These are phyloP conservation scores for Fomitopsis serialis DNA, from an alignment of 768 basidiomycete species.

Conservation along the genomic window DNA sequence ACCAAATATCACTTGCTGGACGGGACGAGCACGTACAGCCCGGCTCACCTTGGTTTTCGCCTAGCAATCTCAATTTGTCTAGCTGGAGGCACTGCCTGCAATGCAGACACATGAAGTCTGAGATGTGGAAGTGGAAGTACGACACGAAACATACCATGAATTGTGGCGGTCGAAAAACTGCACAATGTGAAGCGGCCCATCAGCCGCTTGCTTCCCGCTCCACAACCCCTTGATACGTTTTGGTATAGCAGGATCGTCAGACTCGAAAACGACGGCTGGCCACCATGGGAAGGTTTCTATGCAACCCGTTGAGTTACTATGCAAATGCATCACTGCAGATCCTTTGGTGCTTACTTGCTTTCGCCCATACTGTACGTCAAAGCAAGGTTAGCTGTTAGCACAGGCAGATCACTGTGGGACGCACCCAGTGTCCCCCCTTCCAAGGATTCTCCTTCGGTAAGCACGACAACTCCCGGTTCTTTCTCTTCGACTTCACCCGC, in stretches of 20 bases:
- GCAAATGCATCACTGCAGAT: too few species aligned
- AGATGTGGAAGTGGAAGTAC: background rate
- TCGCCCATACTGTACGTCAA: slow-evolving; percentile 70
- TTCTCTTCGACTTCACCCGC: slow-evolving; percentile 1
- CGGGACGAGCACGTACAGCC: background rate
- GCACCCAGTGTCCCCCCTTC: slow-evolving; percentile 64
- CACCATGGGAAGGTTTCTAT: slow-evolving; percentile 80
- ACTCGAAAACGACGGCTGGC: slow-evolving; percentile 74
- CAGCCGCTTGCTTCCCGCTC: slow-evolving; percentile 13
- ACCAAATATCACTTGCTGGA: background rate
- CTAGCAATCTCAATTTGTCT: slow-evolving; percentile 57
- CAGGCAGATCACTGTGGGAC: slow-evolving; percentile 14
- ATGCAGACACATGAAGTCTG: background rate
- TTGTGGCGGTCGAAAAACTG: slow-evolving; percentile 70
- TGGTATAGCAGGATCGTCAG: slow-evolving; percentile 57
- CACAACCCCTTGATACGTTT: slow-evolving; percentile 12
- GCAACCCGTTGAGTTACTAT: background rate
- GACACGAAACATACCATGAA: slow-evolving; percentile 46
- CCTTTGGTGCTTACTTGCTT: slow-evolving; percentile 45
- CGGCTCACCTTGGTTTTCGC: slow-evolving; percentile 63
- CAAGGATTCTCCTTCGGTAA: slow-evolving; percentile 32
- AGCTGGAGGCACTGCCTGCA: slow-evolving; percentile 65
- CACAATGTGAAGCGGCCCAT: slow-evolving; percentile 53
- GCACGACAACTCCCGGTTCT: slow-evolving; percentile 27
- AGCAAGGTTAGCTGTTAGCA: background rate